Percentiles rank a stretch among this genome's conserved stretches.
phyloP scores from a whole-genome alignment of 352 stramenopile species.

The Saprolegnia diclina region DNA sequence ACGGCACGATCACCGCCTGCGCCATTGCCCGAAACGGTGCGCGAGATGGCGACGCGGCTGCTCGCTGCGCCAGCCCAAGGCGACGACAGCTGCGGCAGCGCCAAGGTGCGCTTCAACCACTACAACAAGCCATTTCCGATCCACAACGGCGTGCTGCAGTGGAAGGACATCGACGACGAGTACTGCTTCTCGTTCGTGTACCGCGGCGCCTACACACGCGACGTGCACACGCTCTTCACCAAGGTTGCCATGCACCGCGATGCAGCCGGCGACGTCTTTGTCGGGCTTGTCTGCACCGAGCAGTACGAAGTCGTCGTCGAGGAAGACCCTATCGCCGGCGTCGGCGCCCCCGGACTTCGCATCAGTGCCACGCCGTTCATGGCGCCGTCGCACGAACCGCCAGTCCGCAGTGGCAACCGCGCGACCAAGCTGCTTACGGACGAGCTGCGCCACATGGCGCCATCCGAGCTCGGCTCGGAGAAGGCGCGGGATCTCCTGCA shows the following conservation, averaged over 20 bases:
- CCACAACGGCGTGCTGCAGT: conserved; percentile 21
- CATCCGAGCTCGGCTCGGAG: background rate
- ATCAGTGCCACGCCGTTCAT: conserved; percentile 10
- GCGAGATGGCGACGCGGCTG: background rate
- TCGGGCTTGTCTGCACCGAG: background rate
- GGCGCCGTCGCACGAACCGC: background rate
- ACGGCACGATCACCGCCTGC: no score
- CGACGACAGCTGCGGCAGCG: conserved; percentile 13
- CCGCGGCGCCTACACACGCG: conserved; percentile 3
- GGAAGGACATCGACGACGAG: conserved; percentile 9
- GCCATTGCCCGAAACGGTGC: background rate
- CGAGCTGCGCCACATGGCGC: background rate
- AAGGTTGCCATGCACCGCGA: background rate
- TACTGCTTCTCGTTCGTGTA: conserved; percentile 25
- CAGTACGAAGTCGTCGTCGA: conserved; percentile 12
- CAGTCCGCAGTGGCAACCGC: conserved; percentile 2
- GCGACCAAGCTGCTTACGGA: conserved; percentile 9
- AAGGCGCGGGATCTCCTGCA: conserved; percentile 5
- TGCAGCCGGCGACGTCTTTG: background rate
- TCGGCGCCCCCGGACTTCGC: conserved; percentile 11
- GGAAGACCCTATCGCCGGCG: conserved; percentile 18
- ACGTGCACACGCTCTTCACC: background rate
- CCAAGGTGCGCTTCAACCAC: conserved; percentile 14
- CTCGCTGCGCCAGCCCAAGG: background rate
- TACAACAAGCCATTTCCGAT: conserved; percentile 20